phyloP scores from a whole-genome alignment of 176 grass and related monocot species.

The Tillandsia leiboldiana region DNA sequence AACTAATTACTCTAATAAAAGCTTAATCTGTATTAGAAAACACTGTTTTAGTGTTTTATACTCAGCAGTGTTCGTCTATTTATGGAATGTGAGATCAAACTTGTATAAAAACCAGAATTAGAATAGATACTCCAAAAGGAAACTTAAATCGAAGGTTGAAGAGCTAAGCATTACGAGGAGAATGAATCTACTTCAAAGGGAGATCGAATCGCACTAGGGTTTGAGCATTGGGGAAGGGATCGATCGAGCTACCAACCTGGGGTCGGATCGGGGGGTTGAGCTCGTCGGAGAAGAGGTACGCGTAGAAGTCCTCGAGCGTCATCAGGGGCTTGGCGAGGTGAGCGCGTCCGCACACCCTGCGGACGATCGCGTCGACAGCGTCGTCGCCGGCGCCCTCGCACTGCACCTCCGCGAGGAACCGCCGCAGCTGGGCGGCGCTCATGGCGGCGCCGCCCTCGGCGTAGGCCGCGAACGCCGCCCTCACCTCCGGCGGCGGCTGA shows the following conservation, averaged over 20 bases:
- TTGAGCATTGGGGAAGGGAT: not conserved
- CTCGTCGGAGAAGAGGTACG: conserved; percentile 56
- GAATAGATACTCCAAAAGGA: too few relatives aligned
- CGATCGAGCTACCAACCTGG: conserved; percentile 13
- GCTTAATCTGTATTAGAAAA: too few relatives aligned
- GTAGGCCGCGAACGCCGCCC: conserved; percentile 17
- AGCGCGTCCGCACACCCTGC: not conserved
- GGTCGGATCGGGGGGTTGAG: conserved; percentile 52
- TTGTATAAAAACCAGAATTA: too few relatives aligned
- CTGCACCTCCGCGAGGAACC: conserved; percentile 37
- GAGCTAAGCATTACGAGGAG: too few relatives aligned
- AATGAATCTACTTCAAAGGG: too few relatives aligned
- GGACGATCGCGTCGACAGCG: conserved; percentile 5
- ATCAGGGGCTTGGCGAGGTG: conserved; percentile 1
- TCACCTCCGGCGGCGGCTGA: conserved; percentile 56
- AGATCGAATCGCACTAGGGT: not conserved
- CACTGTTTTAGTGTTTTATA: too few relatives aligned
- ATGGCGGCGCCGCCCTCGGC: not conserved
- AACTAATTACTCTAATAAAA: too few relatives aligned
- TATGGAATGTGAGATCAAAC: too few relatives aligned
- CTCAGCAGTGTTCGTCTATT: too few relatives aligned
- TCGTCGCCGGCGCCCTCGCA: conserved; percentile 29
- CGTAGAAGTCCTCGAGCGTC: conserved; percentile 51
- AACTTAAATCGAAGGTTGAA: too few relatives aligned
- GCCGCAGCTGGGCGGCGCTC: conserved; percentile 19